A percentile compares a stretch with the other conserved stretches of the same genome.
Evolutionary conservation across 306 rosid species (phyloP).

Genomic region (Bauhinia variegata): DNA sequence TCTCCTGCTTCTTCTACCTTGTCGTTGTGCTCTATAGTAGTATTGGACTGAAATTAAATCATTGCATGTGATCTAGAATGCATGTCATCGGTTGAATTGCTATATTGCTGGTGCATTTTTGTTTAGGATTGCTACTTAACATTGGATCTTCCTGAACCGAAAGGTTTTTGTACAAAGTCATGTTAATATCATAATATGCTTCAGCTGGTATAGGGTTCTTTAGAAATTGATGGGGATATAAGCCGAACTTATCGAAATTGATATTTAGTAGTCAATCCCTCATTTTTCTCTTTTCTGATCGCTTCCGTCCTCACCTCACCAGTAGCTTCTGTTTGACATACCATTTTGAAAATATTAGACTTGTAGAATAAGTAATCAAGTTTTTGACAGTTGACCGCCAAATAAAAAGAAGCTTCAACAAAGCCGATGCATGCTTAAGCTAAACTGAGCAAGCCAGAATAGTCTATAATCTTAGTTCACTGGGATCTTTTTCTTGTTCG

Average conservation of each 20-base stretch:
- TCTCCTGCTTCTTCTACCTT: conserved; percentile 16
- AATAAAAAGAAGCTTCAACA: too few relatives aligned
- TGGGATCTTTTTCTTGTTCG: not conserved
- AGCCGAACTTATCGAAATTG: not conserved
- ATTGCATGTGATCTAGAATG: conserved; percentile 16
- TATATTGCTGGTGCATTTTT: conserved; percentile 19
- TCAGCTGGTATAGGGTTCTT: not conserved
- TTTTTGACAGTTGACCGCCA: too few relatives aligned
- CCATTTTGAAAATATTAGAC: conserved; percentile 6
- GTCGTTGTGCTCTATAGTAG: conserved; percentile 22
- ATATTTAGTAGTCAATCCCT: not conserved
- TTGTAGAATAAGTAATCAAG: not conserved
- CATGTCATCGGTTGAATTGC: not conserved
- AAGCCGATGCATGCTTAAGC: too few relatives aligned
- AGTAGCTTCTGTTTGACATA: not conserved
- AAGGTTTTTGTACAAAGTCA: too few relatives aligned
- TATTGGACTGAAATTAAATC: conserved; percentile 15
- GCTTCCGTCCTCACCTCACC: too few relatives aligned
- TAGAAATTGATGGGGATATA: not conserved
- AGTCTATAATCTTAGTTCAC: not conserved
- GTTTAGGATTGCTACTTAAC: not conserved
- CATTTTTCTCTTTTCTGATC: not conserved
- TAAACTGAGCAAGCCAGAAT: conserved; percentile 6
- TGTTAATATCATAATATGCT: not conserved
- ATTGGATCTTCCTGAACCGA: not conserved